phyloP scores from a whole-genome alignment of 352 stramenopile genomes.

The Thalassiosira mediterranea region DNA sequence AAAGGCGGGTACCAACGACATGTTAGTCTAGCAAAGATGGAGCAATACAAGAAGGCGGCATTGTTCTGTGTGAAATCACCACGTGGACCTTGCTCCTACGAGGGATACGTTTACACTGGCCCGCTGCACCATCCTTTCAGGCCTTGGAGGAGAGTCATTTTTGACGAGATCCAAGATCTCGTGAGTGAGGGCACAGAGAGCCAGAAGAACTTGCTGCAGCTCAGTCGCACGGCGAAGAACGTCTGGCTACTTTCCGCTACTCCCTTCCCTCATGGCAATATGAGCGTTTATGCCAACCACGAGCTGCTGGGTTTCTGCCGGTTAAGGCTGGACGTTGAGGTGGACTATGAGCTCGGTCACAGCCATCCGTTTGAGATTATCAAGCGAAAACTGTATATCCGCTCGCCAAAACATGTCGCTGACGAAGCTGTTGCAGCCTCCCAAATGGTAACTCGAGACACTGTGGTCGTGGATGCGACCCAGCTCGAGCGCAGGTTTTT shows the following conservation, averaged over 20 bases:
- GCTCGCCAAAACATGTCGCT: constrained; percentile 87
- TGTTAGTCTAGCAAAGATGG: constrained; percentile 12
- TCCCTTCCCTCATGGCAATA: constrained; percentile 85
- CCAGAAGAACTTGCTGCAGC: constrained; percentile 88
- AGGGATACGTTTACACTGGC: constrained; percentile 83
- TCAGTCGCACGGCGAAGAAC: constrained; percentile 84
- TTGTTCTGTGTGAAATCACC: constrained; percentile 75
- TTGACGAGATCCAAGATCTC: constrained; percentile 89
- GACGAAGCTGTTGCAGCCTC: constrained; percentile 86
- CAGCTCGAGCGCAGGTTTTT: constrained; percentile 85
- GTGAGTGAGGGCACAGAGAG: constrained; percentile 83
- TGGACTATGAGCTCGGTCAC: constrained; percentile 6
- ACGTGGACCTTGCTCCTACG: constrained; percentile 84
- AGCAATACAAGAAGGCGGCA: constrained; percentile 84
- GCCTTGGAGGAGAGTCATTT: constrained; percentile 86
- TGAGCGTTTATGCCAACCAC: constrained; percentile 89
- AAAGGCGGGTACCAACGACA: neutral
- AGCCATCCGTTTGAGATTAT: constrained; percentile 85
- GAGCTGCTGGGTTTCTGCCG: constrained; percentile 87
- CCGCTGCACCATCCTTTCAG: constrained; percentile 82
- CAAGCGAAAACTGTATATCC: constrained; percentile 88
- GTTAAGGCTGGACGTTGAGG: constrained; percentile 82
- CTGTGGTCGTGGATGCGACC: constrained; percentile 81
- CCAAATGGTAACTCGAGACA: constrained; percentile 84
- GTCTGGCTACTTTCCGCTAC: constrained; percentile 89